phyloP scores from a whole-genome alignment of 2,329 filamentous ascomycete species.

The Fusarium solani-melongenae region DNA sequence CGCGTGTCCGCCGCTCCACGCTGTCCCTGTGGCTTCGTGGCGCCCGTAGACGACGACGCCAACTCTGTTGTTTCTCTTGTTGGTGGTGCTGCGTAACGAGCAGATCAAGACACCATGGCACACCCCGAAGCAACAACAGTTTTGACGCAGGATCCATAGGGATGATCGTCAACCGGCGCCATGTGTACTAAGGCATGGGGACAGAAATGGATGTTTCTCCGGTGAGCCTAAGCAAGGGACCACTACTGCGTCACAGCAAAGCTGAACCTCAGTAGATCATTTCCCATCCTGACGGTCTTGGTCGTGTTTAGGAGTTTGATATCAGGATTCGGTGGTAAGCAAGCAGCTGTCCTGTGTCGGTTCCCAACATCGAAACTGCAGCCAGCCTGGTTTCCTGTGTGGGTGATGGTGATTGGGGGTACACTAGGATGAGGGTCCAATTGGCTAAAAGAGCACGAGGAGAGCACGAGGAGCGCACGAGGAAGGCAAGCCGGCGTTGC shows the following conservation, averaged over 20 bases:
- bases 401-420: background rate
- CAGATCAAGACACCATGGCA: slow-evolving; percentile 1
- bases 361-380: background rate
- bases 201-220: slow-evolving; percentile 30
- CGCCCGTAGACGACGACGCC: slow-evolving; percentile 4
- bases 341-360: background rate
- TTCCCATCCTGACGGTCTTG: slow-evolving; percentile 1
- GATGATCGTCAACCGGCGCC: background rate
- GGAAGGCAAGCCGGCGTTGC: background rate
- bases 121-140: slow-evolving; percentile 22
- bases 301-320: background rate
- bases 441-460: background rate
- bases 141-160: background rate
- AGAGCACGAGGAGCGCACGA: background rate
- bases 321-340: background rate
- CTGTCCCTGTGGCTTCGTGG: slow-evolving; percentile 2
- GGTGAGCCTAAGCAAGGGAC: slow-evolving; percentile 1
- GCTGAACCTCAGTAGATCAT: slow-evolving; percentile 25
- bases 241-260: background rate
- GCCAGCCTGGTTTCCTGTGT: background rate
- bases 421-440: background rate
- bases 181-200: slow-evolving; percentile 2
- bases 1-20: slow-evolving; percentile 19
- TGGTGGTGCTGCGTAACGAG: background rate
- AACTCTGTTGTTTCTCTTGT: slow-evolving; percentile 7